These are phyloP conservation scores for Xylariales sp. DNA, from an alignment of 2,329 filamentous ascomycete species.

Conservation along the genomic window DNA sequence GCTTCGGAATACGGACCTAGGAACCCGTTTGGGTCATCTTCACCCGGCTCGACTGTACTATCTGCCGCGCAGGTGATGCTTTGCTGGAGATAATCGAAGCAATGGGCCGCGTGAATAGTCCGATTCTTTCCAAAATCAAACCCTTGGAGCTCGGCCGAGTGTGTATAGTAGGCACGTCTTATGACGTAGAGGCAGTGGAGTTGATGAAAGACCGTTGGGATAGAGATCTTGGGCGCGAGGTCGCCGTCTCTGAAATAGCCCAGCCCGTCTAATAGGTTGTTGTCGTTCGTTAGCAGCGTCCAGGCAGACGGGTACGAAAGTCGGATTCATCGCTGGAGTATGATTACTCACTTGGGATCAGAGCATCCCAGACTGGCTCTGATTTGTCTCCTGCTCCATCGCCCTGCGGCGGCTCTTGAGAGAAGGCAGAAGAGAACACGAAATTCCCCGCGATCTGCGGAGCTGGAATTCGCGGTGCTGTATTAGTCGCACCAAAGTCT, in stretches of 20 bases:
- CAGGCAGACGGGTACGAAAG: not conserved
- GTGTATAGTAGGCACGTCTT: slow-evolving; percentile 33
- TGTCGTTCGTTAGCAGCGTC: slow-evolving; percentile 1
- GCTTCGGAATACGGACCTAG: slow-evolving; percentile 4
- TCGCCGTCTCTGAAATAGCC: slow-evolving; percentile 34
- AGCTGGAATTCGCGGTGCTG: slow-evolving; percentile 24
- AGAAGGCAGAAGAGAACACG: slow-evolving; percentile 29
- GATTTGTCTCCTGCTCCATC: slow-evolving; percentile 24
- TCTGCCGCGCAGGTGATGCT: slow-evolving; percentile 31
- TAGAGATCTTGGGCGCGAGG: slow-evolving; percentile 28
- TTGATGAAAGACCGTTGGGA: slow-evolving; percentile 34
- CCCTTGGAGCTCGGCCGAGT: slow-evolving; percentile 18
- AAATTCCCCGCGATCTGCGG: slow-evolving; percentile 23
- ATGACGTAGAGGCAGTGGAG: slow-evolving; percentile 36
- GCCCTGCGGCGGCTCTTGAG: slow-evolving; percentile 25
- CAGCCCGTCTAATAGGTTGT: slow-evolving; percentile 24
- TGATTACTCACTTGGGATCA: slow-evolving; percentile 32
- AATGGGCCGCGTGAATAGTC: slow-evolving; percentile 27
- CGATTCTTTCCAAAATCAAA: slow-evolving; percentile 37
- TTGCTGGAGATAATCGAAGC: slow-evolving; percentile 37
- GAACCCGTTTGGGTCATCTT: slow-evolving; percentile 27
- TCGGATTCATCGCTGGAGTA: not conserved
- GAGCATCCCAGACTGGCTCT: slow-evolving; percentile 35
- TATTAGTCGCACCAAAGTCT: not conserved
- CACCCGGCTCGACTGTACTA: slow-evolving; percentile 31